These are phyloP conservation scores for Alternaria panax DNA, from an alignment of 2,329 filamentous ascomycete genomes.

Conservation along the genomic window DNA sequence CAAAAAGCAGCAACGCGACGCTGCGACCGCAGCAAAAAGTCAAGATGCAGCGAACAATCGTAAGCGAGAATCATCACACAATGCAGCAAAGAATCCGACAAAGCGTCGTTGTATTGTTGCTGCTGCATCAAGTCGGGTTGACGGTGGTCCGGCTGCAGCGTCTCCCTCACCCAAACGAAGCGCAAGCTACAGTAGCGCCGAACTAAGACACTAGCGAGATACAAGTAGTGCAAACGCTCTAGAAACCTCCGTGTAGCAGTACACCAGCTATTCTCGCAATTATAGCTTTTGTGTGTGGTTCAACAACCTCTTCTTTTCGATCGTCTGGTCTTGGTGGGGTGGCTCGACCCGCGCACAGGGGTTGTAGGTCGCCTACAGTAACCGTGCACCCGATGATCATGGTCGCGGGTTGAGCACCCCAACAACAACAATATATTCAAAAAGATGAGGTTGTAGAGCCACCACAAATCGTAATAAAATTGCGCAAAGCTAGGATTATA, in stretches of 20 bases:
- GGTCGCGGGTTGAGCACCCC: no score
- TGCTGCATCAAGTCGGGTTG: neutral
- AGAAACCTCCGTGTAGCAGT: neutral
- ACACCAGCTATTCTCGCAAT: neutral
- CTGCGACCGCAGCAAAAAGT: neutral
- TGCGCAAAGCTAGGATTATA: no score
- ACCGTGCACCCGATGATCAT: no score
- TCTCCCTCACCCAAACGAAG: neutral
- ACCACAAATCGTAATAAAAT: no score
- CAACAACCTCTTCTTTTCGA: neutral
- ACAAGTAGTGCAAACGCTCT: neutral
- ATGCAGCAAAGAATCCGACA: neutral
- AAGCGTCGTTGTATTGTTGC: constrained; percentile 3
- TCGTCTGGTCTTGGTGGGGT: neutral
- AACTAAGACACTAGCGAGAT: neutral
- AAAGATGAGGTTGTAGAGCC: no score
- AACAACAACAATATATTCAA: no score
- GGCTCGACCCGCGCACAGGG: neutral
- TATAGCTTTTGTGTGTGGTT: neutral
- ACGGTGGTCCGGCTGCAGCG: neutral
- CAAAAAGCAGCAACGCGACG: constrained; percentile 1
- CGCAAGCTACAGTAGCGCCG: neutral
- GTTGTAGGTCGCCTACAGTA: no score
- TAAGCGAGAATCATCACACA: constrained; percentile 4
- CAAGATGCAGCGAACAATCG: neutral